Base-by-base conservation (phyloP, 1,139 yeast genomes). In the Candida tetrigidarum region DNA sequence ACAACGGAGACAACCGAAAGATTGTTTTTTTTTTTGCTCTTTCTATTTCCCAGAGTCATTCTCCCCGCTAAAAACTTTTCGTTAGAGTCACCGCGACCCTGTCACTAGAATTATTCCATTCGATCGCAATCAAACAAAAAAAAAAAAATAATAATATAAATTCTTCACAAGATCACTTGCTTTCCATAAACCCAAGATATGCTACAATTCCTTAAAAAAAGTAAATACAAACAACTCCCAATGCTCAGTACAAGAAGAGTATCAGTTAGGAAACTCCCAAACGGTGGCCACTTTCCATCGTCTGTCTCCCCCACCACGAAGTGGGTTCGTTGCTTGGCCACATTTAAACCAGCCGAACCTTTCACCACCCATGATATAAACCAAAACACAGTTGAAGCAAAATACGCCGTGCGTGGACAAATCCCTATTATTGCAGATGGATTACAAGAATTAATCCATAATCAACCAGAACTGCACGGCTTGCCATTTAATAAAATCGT, bases 381-480 rank as follows among this genome's bases (percentile, higher is more conserved):
- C 64, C 83, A 79, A 47, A 74, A 78, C 49, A 90, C 95, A 10
- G 73, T 91, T 44, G 81, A 83, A 46, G 97, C 99, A 19, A 84
- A 92, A 60, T 93, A 93, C 60, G 99, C 99, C 2, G 99, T 93
- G 22, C 79, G 99, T 59, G 99, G 99, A 22, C 77, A 83, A 35
- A 86, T 95, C 47, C 97, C 99, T n/a, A 81, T 85, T 51, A 80
- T 91, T 55, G 98, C 99, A 16, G 98, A 92, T 59, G 89, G 91
- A 61, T 71, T 95, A 49, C 76, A 83, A 47, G 69, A 67, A 9
- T 56, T 62, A 39, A 78, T 83, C 51, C 69, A 86, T 41, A 62
- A 65, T 23, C 61, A 69, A 39, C 69, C 74, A 1, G 72, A 79
- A 41, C 83, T 85, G 16, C 76, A 73, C 29, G 81, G 88, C 2